phyloP scores from a whole-genome alignment of 116 monocot genomes.

The Dioscorea cayenensis region DNA sequence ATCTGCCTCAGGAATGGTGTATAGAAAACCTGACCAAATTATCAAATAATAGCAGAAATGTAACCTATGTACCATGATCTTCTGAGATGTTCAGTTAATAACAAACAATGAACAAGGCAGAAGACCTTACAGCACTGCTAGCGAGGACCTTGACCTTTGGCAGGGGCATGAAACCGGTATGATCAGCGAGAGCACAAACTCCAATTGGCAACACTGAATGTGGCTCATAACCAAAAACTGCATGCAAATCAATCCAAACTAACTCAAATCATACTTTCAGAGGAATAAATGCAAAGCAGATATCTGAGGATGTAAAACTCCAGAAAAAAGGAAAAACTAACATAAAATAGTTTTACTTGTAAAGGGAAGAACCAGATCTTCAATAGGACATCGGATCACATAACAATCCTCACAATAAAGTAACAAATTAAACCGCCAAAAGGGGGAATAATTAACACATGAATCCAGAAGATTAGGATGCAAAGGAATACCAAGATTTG shows the following conservation, averaged over 20 bases:
- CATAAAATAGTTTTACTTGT: not conserved
- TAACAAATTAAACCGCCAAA: not conserved
- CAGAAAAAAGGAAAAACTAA: not conserved
- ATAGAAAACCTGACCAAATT: conserved; percentile 68
- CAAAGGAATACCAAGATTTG: not conserved
- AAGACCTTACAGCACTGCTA: conserved; percentile 81
- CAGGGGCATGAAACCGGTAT: conserved; percentile 82
- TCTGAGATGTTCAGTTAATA: not conserved
- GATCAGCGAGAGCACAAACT: conserved; percentile 47
- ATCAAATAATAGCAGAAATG: not conserved
- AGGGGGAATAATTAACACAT: too few species aligned
- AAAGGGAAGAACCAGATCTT: not conserved
- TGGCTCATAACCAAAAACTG: conserved; percentile 95
- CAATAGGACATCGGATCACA: not conserved
- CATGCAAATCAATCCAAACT: conserved; percentile 1
- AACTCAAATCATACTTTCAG: not conserved
- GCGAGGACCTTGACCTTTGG: conserved; percentile 84
- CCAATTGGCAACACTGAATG: conserved; percentile 93
- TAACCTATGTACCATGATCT: too few species aligned
- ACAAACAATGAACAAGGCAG: not conserved
- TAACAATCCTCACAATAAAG: not conserved
- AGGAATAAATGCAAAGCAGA: not conserved
- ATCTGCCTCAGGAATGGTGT: conserved; percentile 88
- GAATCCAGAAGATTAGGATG: not conserved
- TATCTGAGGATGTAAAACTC: not conserved